phyloP scores from a whole-genome alignment of 352 stramenopile genomes.

The Phytophthora tubulina region DNA sequence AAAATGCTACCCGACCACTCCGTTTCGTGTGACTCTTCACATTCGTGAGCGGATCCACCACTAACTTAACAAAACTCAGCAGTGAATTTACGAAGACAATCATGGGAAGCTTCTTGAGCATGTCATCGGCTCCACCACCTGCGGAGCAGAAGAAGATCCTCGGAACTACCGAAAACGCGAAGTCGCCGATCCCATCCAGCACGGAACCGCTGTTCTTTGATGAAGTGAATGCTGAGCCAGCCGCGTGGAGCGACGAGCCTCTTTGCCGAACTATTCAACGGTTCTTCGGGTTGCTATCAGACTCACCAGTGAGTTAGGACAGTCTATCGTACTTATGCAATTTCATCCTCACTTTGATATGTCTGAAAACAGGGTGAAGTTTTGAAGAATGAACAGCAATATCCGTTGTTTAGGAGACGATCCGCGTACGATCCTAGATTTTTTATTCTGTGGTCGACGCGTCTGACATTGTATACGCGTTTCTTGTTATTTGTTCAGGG shows the following conservation, averaged over 20 bases:
- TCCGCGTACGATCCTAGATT: conserved; percentile 31
- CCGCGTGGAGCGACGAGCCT: conserved; percentile 62
- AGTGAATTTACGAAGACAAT: conserved; percentile 7
- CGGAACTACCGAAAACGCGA: not conserved
- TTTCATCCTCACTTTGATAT: not conserved
- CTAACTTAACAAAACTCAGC: not conserved
- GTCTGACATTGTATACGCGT: not conserved
- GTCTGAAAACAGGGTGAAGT: conserved; percentile 36
- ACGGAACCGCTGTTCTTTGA: conserved; percentile 55
- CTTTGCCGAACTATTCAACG: conserved; percentile 65
- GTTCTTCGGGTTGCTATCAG: conserved; percentile 62
- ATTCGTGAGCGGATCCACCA: conserved; percentile 5
- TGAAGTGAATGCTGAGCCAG: conserved; percentile 57
- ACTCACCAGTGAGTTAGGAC: conserved; percentile 51
- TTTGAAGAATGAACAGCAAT: conserved; percentile 56
- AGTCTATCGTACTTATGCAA: not conserved
- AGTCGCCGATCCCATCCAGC: conserved; percentile 1
- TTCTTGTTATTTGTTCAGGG: conserved; percentile 11
- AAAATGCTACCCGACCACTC: conserved; percentile 25
- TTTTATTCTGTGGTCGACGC: not conserved
- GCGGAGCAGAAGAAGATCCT: conserved; percentile 27
- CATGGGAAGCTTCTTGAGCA: conserved; percentile 36
- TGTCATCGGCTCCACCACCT: not conserved
- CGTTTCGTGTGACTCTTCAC: conserved; percentile 22
- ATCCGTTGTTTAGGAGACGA: conserved; percentile 42